Evolutionary conservation across 2,329 filamentous ascomycete genomes (phyloP).

Genomic region (Erysiphe pulchra): DNA sequence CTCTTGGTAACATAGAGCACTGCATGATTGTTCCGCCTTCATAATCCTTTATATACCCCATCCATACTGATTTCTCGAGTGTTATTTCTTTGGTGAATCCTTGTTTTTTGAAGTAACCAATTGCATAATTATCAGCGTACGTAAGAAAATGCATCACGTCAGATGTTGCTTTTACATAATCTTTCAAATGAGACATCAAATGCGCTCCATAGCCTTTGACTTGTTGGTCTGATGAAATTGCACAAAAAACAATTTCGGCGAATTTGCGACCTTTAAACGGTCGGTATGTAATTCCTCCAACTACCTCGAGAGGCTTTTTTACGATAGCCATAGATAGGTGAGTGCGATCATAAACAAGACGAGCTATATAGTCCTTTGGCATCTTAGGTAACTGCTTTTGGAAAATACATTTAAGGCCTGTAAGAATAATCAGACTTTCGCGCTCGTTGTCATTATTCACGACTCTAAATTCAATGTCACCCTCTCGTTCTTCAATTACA

Average conservation of each 20-base stretch:
- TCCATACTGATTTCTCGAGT: slow-evolving; percentile 72
- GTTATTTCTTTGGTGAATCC: slow-evolving; percentile 98
- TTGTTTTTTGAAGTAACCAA: slow-evolving; percentile 97
- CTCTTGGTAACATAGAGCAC: slow-evolving; percentile 85
- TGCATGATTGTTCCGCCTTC: slow-evolving; percentile 99
- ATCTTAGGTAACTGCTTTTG: slow-evolving; percentile 97
- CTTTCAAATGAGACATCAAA: slow-evolving; percentile 91
- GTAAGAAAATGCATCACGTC: slow-evolving; percentile 97
- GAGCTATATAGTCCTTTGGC: slow-evolving; percentile 97
- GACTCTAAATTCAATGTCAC: slow-evolving; percentile 88
- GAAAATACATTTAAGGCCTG: slow-evolving; percentile 90
- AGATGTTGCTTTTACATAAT: slow-evolving; percentile 92
- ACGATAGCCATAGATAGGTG: slow-evolving; percentile 94
- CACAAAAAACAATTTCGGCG: slow-evolving; percentile 96
- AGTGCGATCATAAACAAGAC: slow-evolving; percentile 88
- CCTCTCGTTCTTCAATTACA: slow-evolving; percentile 76
- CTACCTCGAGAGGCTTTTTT: slow-evolving; percentile 86
- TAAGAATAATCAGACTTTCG: slow-evolving; percentile 81
- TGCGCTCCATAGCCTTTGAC: slow-evolving; percentile 97
- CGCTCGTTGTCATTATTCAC: slow-evolving; percentile 86
- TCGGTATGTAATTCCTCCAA: slow-evolving; percentile 87
- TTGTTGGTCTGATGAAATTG: slow-evolving; percentile 91
- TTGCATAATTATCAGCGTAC: slow-evolving; percentile 96
- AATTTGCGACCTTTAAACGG: slow-evolving; percentile 82
- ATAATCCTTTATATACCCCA: slow-evolving; percentile 99